Evolutionary conservation across 768 basidiomycete species (phyloP).

Genomic region (Phanerochaete sordida): DNA sequence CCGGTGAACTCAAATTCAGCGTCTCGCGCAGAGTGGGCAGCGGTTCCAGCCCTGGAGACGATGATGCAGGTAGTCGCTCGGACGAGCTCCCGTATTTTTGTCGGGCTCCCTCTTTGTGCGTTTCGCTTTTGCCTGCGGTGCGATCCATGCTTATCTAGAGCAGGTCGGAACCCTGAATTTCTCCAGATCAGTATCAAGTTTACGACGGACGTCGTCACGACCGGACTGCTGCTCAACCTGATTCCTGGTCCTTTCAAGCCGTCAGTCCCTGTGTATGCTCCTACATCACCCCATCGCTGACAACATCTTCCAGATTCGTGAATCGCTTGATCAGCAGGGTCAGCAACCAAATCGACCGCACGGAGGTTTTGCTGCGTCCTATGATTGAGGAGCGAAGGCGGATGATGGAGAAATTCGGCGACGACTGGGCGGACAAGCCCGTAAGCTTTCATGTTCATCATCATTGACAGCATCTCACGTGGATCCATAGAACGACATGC

Average conservation of each 20-base stretch:
- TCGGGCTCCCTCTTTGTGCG: constrained; percentile 45
- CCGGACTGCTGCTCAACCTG: constrained; percentile 16
- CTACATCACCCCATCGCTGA: not conserved
- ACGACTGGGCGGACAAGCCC: constrained; percentile 10
- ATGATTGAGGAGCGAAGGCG: constrained; percentile 12
- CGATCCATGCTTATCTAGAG: not conserved
- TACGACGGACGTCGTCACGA: constrained; percentile 25
- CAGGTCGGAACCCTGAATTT: constrained; percentile 40
- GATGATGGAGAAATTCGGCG: constrained; percentile 11
- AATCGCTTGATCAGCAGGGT: not conserved
- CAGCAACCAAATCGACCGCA: not conserved
- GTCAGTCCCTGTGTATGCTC: constrained; percentile 16
- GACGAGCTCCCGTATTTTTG: constrained; percentile 42
- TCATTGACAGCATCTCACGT: not conserved
- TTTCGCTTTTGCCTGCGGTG: not conserved
- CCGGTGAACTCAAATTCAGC: not conserved
- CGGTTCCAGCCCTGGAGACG: not conserved
- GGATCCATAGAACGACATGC: constrained; percentile 15
- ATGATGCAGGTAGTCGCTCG: constrained; percentile 36
- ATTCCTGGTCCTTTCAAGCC: constrained; percentile 32
- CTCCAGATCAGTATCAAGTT: constrained; percentile 28
- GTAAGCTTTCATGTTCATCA: not conserved
- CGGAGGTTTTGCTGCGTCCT: constrained; percentile 1
- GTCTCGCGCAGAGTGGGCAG: constrained; percentile 9
- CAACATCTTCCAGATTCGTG: not conserved